Conservation (phyloP, 129 eudicot genomes). For the Flaveria ramosissima region DNA sequence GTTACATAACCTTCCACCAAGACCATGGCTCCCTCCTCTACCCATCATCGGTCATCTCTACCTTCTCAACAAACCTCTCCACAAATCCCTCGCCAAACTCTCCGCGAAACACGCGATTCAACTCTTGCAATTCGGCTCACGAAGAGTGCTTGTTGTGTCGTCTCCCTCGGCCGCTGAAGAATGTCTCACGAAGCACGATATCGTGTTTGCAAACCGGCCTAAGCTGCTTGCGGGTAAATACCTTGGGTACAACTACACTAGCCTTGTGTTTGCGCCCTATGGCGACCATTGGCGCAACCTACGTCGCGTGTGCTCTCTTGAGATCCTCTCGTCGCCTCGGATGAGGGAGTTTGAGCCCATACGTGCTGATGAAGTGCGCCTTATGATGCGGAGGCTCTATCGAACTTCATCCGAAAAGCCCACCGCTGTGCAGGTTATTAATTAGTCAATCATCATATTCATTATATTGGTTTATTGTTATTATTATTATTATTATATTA, state of each 20-base stretch:
- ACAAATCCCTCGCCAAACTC: conserved; percentile 40
- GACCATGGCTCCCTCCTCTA: conserved; percentile 35
- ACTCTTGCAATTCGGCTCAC: conserved; percentile 56
- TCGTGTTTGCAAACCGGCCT: conserved; percentile 68
- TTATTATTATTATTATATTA: no score
- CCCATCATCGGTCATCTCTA: conserved; percentile 36
- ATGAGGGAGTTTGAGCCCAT: conserved; percentile 36
- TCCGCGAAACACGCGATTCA: conserved; percentile 44
- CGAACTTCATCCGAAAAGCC: neutral
- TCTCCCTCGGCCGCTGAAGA: conserved; percentile 70
- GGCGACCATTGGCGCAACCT: conserved; percentile 74
- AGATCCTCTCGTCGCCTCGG: conserved; percentile 50
- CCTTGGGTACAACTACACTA: conserved; percentile 59
- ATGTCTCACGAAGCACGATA: conserved; percentile 59
- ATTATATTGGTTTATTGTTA: no score
- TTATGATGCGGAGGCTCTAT: conserved; percentile 25
- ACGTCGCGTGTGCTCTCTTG: conserved; percentile 39
- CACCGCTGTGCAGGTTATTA: conserved; percentile 27
- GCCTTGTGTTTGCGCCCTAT: conserved; percentile 55
- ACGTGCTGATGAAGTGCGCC: conserved; percentile 36
- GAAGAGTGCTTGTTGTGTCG: conserved; percentile 51
- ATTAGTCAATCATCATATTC: no score
- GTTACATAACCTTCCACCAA: conserved; percentile 33
- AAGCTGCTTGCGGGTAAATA: conserved; percentile 50
- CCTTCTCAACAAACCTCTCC: conserved; percentile 42